Evolutionary conservation across 2,329 filamentous ascomycete species (phyloP).

Genomic region (Epichloe festucae): DNA sequence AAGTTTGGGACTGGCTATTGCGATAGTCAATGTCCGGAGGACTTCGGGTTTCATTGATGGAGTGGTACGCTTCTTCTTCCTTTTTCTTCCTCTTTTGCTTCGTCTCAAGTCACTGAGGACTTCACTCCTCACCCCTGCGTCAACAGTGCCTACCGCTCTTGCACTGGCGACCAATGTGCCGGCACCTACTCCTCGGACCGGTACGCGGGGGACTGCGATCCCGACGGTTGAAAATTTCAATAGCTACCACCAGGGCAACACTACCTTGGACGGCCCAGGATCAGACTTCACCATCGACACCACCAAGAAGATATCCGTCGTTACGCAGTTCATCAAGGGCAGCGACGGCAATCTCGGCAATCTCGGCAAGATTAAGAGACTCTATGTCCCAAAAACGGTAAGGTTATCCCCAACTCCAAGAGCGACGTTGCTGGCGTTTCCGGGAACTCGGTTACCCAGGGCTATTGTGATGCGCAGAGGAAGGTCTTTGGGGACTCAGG

Average conservation of each 20-base stretch:
- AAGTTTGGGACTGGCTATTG: conserved; percentile 47
- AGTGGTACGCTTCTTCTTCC: background rate
- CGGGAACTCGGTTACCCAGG: too few relatives aligned
- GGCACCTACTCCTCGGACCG: conserved; percentile 38
- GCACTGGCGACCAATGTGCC: conserved; percentile 37
- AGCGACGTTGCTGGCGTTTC: too few relatives aligned
- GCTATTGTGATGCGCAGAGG: too few relatives aligned
- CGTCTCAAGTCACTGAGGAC: too few relatives aligned
- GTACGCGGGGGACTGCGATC: conserved; percentile 51
- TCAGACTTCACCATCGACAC: conserved; percentile 45
- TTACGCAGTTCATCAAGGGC: conserved; percentile 47
- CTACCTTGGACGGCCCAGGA: conserved; percentile 46
- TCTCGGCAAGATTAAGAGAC: conserved; percentile 47
- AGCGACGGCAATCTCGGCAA: conserved; percentile 41
- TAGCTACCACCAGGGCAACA: conserved; percentile 52
- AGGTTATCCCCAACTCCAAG: too few relatives aligned
- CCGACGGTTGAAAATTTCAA: conserved; percentile 60
- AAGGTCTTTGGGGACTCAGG: too few relatives aligned
- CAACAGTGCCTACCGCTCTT: conserved; percentile 34
- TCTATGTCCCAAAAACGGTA: conserved; percentile 52
- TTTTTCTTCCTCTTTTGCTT: background rate
- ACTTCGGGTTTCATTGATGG: conserved; percentile 11
- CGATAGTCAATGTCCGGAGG: conserved; percentile 39
- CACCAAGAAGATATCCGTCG: conserved; percentile 46
- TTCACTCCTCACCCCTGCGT: conserved; percentile 54